Base-by-base conservation (phyloP, 768 basidiomycete genomes). In the Lyophyllum semitale region DNA sequence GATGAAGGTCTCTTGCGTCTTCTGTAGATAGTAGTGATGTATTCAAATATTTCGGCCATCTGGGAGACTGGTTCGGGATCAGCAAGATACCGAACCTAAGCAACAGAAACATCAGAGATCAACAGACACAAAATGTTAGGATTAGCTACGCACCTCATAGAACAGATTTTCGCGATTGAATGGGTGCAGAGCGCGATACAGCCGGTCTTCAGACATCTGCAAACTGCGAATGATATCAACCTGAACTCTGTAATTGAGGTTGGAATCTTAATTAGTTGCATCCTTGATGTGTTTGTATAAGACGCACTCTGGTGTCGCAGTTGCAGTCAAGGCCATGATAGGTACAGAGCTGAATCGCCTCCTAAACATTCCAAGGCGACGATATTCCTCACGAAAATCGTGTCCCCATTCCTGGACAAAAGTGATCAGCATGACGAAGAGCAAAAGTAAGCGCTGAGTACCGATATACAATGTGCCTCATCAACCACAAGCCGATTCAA, bases 381-480 rank as follows among this genome's bases (percentile, higher is more conserved):
- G 75, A 63, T 93, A 94, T 40, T 91, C 87, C 29, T 68, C 76
- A 23, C 92, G 83, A 65, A 92, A 92, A 61, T 91, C 85, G 45
- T 91, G 89, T 0, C 89, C 90, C 91, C 90, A 93, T 76, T 92
- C 91, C 87, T 91, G 58, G 3, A 29, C 40, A 15, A 42, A 27
- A 42, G 1, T n/a, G n/a, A n/a, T 42, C 17, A 30, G 18, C 26
- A 8, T 4, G 25, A 27, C 18, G 45, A 9, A 11, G 11, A 13
- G 13, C 11, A 5, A 40, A 41, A n/a, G 15, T 35, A 23, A 17
- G 17, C 27, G 22, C n/a, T 37, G 57, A 77, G 61, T 58, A 89
- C 89, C 18, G 90, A 91, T 59, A 93, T 91, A 60, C 91, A 91
- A 67, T 93, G 90, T 1, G 90, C 91, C 80, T 94, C 92, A 53